Percentiles rank a stretch among this genome's conserved stretches.
phyloP scores from a whole-genome alignment of 2,329 filamentous ascomycete species.

The Xylaria arbuscula region DNA sequence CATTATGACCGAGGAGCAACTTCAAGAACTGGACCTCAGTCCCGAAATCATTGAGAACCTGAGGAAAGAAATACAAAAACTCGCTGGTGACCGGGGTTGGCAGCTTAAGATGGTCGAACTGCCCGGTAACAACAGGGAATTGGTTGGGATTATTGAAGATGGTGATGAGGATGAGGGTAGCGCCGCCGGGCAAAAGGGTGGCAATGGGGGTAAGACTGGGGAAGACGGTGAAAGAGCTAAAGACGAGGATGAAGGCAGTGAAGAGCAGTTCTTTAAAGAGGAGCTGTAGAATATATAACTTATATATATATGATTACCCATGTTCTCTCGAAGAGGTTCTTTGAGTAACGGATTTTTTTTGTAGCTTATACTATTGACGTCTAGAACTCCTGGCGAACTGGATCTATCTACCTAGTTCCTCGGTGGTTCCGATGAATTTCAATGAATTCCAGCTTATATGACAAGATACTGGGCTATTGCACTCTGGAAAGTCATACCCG shows the following conservation, averaged over 20 bases:
- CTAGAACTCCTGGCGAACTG: neutral
- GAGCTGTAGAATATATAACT: conserved; percentile 57
- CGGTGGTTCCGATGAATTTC: no score
- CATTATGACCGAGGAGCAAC: conserved; percentile 71
- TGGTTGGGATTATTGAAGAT: conserved; percentile 75
- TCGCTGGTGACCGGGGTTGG: conserved; percentile 80
- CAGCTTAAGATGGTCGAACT: conserved; percentile 82
- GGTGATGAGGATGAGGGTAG: conserved; percentile 59
- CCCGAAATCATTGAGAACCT: conserved; percentile 76
- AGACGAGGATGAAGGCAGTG: conserved; percentile 54
- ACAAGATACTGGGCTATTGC: no score
- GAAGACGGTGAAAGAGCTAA: neutral
- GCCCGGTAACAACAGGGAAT: conserved; percentile 69
- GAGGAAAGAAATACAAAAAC: conserved; percentile 72
- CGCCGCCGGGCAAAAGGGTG: conserved; percentile 17
- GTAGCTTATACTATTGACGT: neutral
- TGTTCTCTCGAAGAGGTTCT: conserved; percentile 29
- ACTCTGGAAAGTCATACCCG: neutral
- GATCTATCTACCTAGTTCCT: neutral
- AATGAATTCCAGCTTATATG: no score
- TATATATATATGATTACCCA: conserved; percentile 40
- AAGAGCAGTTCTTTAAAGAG: conserved; percentile 65
- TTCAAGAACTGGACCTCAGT: conserved; percentile 75
- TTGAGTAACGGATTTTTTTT: neutral
- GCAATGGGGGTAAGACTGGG: conserved; percentile 20